Evolutionary conservation across 768 basidiomycete genomes (phyloP).

Genomic region (Pulveroboletus sp.): DNA sequence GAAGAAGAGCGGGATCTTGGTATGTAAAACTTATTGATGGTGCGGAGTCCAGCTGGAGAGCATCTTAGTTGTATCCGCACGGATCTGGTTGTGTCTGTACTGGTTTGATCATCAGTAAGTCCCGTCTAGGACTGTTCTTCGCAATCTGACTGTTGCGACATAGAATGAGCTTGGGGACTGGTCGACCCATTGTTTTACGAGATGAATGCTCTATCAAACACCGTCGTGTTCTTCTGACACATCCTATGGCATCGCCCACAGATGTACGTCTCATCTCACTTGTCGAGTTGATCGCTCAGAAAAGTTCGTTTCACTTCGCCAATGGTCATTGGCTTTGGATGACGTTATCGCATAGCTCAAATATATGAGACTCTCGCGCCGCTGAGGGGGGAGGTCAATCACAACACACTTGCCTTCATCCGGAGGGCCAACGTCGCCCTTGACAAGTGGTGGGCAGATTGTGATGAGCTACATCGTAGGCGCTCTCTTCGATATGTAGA

Average conservation of each 20-base stretch:
- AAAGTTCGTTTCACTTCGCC: slow-evolving; percentile 52
- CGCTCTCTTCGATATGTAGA: not conserved
- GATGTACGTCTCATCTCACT: slow-evolving; percentile 85
- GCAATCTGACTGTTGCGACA: slow-evolving; percentile 11
- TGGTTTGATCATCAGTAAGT: slow-evolving; percentile 95
- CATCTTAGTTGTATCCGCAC: slow-evolving; percentile 76
- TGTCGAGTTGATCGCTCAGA: slow-evolving; percentile 87
- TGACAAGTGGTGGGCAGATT: slow-evolving; percentile 89
- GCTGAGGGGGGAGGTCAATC: slow-evolving; percentile 80
- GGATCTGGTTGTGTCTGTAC: slow-evolving; percentile 92
- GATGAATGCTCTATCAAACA: slow-evolving; percentile 86
- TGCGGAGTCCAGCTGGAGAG: slow-evolving; percentile 1
- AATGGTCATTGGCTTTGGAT: not conserved
- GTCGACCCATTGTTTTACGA: slow-evolving; percentile 82
- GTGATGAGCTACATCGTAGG: slow-evolving; percentile 77
- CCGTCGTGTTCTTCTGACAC: slow-evolving; percentile 74
- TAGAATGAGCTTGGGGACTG: slow-evolving; percentile 89
- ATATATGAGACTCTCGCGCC: slow-evolving; percentile 89
- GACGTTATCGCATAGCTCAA: slow-evolving; percentile 53
- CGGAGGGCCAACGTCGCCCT: slow-evolving; percentile 81
- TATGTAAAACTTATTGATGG: slow-evolving; percentile 29
- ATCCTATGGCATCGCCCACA: slow-evolving; percentile 85
- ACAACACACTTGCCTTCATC: slow-evolving; percentile 81
- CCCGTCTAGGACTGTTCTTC: not conserved
- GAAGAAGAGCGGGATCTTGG: slow-evolving; percentile 87